Percentiles rank a stretch among this genome's conserved stretches.
These are phyloP conservation scores for Tuber microsphaerosporum DNA, from an alignment of 495 filamentous ascomycete genomes.

Conservation along the genomic window DNA sequence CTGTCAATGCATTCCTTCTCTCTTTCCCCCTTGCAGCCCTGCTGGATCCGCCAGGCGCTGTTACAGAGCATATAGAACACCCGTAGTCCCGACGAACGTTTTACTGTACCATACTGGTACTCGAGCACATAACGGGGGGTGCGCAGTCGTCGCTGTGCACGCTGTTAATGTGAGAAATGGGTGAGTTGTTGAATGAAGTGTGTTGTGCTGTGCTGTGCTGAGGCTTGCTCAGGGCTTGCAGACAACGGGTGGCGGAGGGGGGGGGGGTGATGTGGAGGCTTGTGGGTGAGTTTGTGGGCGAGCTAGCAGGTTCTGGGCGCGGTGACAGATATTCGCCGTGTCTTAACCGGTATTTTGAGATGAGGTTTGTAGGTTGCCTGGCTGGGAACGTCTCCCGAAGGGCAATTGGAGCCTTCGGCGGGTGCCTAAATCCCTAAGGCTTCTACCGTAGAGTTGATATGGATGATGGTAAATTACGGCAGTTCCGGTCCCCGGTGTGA, in stretches of 20 bases:
- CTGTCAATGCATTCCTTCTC: not conserved
- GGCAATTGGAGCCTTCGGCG: not conserved
- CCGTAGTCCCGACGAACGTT: not conserved
- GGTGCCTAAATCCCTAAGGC: not conserved
- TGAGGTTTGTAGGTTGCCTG: not conserved
- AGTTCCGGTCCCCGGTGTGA: not conserved
- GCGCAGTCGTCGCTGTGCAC: not conserved
- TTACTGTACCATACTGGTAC: not conserved
- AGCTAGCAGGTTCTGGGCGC: not conserved
- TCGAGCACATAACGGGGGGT: not conserved
- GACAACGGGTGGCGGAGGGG: not conserved
- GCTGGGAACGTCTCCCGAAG: not conserved
- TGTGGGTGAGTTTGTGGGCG: not conserved
- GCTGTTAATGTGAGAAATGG: not conserved
- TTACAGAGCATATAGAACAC: not conserved
- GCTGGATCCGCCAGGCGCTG: not conserved
- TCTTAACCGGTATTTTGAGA: not conserved
- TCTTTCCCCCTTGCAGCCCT: not conserved
- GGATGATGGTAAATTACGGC: not conserved
- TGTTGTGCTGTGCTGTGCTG: conserved; percentile 5
- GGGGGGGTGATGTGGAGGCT: not conserved
- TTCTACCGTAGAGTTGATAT: not conserved
- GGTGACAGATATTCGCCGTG: not conserved
- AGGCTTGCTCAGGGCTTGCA: not conserved
- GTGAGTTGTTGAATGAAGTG: not conserved